Base-by-base conservation (phyloP, 169 alveolate genomes). In the Plasmodium berghei region DNA sequence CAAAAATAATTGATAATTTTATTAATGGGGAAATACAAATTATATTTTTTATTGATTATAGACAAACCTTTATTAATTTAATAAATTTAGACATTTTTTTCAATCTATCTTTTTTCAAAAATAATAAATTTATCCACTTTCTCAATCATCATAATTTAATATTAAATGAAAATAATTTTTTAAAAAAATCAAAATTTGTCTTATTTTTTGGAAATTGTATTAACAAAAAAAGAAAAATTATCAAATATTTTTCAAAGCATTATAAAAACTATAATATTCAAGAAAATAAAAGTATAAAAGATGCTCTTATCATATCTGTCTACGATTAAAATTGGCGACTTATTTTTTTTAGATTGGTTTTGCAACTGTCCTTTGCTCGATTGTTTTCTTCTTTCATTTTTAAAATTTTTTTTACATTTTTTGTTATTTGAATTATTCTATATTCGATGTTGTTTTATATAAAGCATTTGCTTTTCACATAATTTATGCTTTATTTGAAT, bases 171-270 rank as follows among this genome's bases (percentile, higher is more conserved):
- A 26, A 86, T 9, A 52, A 40, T 28, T 54, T 86, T 45, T 71
- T 40, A 20, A 52, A 61, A 0, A 28, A 46, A 56, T 59, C 91
- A 24, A 70, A 86, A 48, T 40, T 86, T 71, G 87, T 71, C 67
- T 70, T 86, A 86, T 86, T 86, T 70, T 86, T 46, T 55, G 91
- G 91, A 54, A 86, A 86, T 42, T 70, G 87, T 28, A 48, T 86
- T 10, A n/a, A 70, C 34, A 86, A 86, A 86, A 70, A 64, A 64
- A 46, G 48, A 9, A 86, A 86, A 70, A 86, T 86, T 70, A 9
- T 20, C 22, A 52, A 69, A 6, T 86, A 59, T 61, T 70, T 86
- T 70, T 61, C 59, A 20, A 22, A 24, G 9, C 28, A 70, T 61
- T 22, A n/a, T 54, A 69, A 54, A 45, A 26, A 34, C n/a, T 56